Conservation (phyloP, 331 rosid species). For the Telfairia occidentalis region DNA sequence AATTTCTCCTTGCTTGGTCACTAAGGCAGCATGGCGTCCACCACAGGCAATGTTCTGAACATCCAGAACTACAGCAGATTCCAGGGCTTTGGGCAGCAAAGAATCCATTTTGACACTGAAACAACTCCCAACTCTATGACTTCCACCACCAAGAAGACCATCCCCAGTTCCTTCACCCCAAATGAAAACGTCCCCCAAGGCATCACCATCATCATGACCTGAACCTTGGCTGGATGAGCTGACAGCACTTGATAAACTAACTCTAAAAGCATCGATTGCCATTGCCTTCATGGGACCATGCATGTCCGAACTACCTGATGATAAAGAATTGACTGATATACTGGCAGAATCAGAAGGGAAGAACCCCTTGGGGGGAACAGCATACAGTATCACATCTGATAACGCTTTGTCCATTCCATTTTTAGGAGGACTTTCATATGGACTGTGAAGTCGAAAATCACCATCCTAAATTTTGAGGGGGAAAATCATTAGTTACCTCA, state of each 20-base stretch:
- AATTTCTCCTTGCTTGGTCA: slow-evolving; percentile 93
- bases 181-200: slow-evolving; percentile 93
- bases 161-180: slow-evolving; percentile 99
- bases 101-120: slow-evolving; percentile 68
- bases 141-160: slow-evolving; percentile 92
- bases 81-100: slow-evolving; percentile 82
- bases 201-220: slow-evolving; percentile 99
- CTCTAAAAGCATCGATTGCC: slow-evolving; percentile 91
- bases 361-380: slow-evolving; percentile 83
- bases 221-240: slow-evolving; percentile 99
- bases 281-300: slow-evolving; percentile 84
- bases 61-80: slow-evolving; percentile 89
- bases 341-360: slow-evolving; percentile 92
- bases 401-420: slow-evolving; percentile 79
- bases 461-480: slow-evolving; percentile 47
- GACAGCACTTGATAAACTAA: slow-evolving; percentile 93
- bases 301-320: slow-evolving; percentile 93
- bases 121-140: slow-evolving; percentile 62
- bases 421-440: slow-evolving; percentile 92
- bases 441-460: slow-evolving; percentile 85
- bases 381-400: slow-evolving; percentile 68
- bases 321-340: slow-evolving; percentile 81
- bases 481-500: slow-evolving; percentile 14
- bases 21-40: slow-evolving; percentile 90
- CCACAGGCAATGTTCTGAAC: slow-evolving; percentile 97